Percentiles rank a stretch among this genome's conserved stretches.
These are phyloP conservation scores for Xylaria acuta DNA, from an alignment of 495 filamentous ascomycete genomes.

Conservation along the genomic window DNA sequence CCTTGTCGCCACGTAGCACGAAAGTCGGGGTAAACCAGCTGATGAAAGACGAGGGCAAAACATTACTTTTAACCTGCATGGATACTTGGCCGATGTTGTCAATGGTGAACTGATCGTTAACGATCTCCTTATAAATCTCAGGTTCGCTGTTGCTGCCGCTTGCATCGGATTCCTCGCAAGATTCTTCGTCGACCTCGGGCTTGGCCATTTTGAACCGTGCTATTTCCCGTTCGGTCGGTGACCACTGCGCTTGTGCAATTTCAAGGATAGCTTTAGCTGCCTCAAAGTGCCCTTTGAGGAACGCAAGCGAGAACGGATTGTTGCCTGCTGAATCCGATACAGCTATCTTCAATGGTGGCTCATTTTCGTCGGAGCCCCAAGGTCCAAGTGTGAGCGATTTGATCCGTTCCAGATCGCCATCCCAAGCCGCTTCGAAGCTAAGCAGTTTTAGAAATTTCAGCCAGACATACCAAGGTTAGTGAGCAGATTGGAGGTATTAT, in stretches of 20 bases:
- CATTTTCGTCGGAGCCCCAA: slow-evolving; percentile 53
- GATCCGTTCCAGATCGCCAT: slow-evolving; percentile 66
- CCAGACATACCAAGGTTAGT: neutral
- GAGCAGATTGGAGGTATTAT: neutral
- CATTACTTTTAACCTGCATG: slow-evolving; percentile 65
- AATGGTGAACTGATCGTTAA: slow-evolving; percentile 70
- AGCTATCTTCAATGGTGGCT: slow-evolving; percentile 66
- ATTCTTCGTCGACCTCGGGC: slow-evolving; percentile 36
- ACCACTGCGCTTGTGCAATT: slow-evolving; percentile 71
- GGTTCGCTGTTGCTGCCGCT: slow-evolving; percentile 46
- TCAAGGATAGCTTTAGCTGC: slow-evolving; percentile 68
- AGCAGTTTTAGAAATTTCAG: neutral
- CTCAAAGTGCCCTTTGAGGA: slow-evolving; percentile 65
- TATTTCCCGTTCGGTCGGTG: slow-evolving; percentile 49
- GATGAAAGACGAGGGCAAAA: slow-evolving; percentile 56
- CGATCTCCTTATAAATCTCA: slow-evolving; percentile 54
- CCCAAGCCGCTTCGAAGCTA: slow-evolving; percentile 72
- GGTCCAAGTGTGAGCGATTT: slow-evolving; percentile 54
- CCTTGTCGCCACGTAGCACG: slow-evolving; percentile 32
- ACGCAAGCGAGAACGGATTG: slow-evolving; percentile 68
- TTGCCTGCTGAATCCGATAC: slow-evolving; percentile 51
- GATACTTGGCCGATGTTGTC: slow-evolving; percentile 71
- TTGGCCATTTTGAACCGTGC: slow-evolving; percentile 56
- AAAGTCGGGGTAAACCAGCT: slow-evolving; percentile 35
- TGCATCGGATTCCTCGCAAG: slow-evolving; percentile 38